Conservation (phyloP, 495 filamentous ascomycete genomes). For the Clavariopsis aquatica region DNA sequence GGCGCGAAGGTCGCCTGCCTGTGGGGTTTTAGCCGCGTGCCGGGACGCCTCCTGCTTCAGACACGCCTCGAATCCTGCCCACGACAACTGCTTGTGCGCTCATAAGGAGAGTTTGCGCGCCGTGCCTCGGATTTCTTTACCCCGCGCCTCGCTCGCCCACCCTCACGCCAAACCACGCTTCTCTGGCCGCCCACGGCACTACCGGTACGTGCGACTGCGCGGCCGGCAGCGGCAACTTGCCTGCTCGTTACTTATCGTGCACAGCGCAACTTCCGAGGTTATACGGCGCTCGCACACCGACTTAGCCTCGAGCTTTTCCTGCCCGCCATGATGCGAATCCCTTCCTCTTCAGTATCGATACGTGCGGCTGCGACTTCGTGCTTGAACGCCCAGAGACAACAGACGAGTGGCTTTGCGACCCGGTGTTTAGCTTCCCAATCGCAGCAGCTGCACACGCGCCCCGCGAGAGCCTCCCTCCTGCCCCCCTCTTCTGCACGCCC, state of each 20-base stretch:
- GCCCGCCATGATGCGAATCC: background rate
- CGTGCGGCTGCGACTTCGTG: background rate
- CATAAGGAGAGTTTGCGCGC: too few species aligned
- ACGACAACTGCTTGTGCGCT: background rate
- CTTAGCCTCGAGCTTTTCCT: background rate
- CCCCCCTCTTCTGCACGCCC: background rate
- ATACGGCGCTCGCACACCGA: slow-evolving; percentile 1
- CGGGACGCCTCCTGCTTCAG: slow-evolving; percentile 5
- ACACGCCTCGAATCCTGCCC: background rate
- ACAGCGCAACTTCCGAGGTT: slow-evolving; percentile 24
- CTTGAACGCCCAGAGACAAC: background rate
- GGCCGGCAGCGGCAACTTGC: slow-evolving; percentile 12
- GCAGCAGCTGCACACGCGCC: background rate
- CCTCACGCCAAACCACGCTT: background rate
- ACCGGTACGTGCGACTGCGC: background rate
- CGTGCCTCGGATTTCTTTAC: slow-evolving; percentile 35
- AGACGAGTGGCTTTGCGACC: slow-evolving; percentile 27
- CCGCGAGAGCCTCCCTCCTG: background rate
- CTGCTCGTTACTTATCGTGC: slow-evolving; percentile 13
- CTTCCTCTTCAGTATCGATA: slow-evolving; percentile 3
- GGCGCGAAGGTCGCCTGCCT: background rate
- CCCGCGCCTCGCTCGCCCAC: slow-evolving; percentile 11
- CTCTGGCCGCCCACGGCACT: background rate
- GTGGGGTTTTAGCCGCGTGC: slow-evolving; percentile 8
- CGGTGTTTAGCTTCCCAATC: slow-evolving; percentile 10